A percentile compares a stretch with the other conserved stretches of the same genome.
Evolutionary conservation across 1,139 yeast genomes (phyloP).

Genomic region (Kodamaea sp.): DNA sequence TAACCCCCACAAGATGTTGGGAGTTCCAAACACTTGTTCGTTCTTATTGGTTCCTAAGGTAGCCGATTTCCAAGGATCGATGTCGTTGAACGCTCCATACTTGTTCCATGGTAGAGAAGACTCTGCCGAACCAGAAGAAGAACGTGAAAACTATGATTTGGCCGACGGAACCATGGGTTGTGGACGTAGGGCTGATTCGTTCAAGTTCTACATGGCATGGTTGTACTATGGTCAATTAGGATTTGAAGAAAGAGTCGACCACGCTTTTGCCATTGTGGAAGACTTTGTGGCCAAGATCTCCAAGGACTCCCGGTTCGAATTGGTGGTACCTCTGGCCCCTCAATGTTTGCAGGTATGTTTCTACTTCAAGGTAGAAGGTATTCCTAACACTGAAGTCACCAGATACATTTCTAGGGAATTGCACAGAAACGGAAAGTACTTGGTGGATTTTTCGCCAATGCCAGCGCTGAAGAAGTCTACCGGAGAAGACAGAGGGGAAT

Average conservation of each 20-base stretch:
- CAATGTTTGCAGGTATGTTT: conserved; percentile 86
- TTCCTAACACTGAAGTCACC: conserved; percentile 56
- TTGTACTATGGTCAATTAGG: conserved; percentile 68
- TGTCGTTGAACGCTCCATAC: conserved; percentile 79
- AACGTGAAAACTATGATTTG: conserved; percentile 66
- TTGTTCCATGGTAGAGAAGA: conserved; percentile 65
- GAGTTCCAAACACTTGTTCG: conserved; percentile 88
- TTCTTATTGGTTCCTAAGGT: conserved; percentile 74
- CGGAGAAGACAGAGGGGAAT: conserved; percentile 60
- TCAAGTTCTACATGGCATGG: conserved; percentile 82
- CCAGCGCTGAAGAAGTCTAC: conserved; percentile 41
- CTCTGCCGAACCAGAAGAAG: conserved; percentile 34
- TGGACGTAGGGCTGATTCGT: conserved; percentile 82
- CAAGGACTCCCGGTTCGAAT: conserved; percentile 42
- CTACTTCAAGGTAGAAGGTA: conserved; percentile 56
- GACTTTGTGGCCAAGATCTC: conserved; percentile 55
- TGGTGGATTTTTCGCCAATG: conserved; percentile 83
- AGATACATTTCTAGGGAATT: conserved; percentile 63
- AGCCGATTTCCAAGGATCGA: conserved; percentile 64
- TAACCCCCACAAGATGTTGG: conserved; percentile 88
- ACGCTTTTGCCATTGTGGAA: conserved; percentile 64
- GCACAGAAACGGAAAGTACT: conserved; percentile 62
- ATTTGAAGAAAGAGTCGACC: conserved; percentile 64
- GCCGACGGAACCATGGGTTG: conserved; percentile 95
- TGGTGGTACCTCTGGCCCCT: conserved; percentile 55